Conservation (phyloP, 2,329 filamentous ascomycete genomes). For the Calonectria hongkongensis region DNA sequence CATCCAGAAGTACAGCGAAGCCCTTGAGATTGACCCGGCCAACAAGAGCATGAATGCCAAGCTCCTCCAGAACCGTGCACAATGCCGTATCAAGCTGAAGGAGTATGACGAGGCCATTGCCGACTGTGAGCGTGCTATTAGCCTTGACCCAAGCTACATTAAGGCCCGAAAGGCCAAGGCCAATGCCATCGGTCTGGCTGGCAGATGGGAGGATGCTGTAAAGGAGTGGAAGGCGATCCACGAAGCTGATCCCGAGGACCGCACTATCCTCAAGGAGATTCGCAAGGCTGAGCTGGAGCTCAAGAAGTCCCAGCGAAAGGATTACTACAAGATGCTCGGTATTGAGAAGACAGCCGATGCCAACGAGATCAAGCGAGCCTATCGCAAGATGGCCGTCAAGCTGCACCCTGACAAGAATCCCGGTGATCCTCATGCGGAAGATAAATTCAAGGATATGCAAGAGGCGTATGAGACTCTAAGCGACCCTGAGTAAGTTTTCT, state of each 20-base stretch:
- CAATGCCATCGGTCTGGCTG: conserved; percentile 89
- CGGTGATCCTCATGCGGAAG: conserved; percentile 87
- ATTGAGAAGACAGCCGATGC: conserved; percentile 90
- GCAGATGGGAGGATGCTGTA: conserved; percentile 93
- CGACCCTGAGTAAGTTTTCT: conserved; percentile 87
- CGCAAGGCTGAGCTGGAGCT: conserved; percentile 93
- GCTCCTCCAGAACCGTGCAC: conserved; percentile 92
- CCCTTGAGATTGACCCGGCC: conserved; percentile 87
- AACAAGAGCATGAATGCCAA: conserved; percentile 97
- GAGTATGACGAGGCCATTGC: conserved; percentile 86
- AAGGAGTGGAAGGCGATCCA: conserved; percentile 91
- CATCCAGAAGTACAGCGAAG: conserved; percentile 88
- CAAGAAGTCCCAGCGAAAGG: conserved; percentile 98
- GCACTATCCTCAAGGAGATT: conserved; percentile 87
- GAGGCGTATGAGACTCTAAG: conserved; percentile 98
- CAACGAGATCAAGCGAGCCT: conserved; percentile 94
- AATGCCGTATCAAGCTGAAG: conserved; percentile 89
- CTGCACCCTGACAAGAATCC: conserved; percentile 99
- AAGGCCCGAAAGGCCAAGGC: conserved; percentile 97
- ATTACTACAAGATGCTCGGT: conserved; percentile 98
- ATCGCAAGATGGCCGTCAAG: conserved; percentile 93
- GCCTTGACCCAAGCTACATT: conserved; percentile 87
- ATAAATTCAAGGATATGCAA: conserved; percentile 97
- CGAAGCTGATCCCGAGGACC: conserved; percentile 89
- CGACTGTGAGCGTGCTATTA: conserved; percentile 90